These are phyloP conservation scores for Cutaneotrichosporon mucoides DNA, from an alignment of 1,284 basidiomycete genomes.

Conservation along the genomic window DNA sequence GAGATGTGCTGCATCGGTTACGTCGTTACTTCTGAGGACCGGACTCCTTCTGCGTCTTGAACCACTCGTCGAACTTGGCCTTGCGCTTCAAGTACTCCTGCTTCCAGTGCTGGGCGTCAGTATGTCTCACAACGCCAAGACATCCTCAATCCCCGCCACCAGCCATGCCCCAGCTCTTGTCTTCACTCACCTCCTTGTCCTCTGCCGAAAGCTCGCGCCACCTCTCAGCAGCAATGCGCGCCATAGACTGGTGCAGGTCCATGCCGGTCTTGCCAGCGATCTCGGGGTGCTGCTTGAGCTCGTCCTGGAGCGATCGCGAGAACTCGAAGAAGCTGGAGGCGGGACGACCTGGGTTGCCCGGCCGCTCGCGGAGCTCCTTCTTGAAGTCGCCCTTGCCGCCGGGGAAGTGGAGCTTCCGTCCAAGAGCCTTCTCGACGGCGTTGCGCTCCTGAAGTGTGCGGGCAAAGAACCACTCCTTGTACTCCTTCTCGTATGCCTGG, in stretches of 20 bases:
- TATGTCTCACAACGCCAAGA: not conserved
- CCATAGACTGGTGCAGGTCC: conserved; percentile 2
- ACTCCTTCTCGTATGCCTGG: conserved; percentile 21
- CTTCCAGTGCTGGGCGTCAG: conserved; percentile 2
- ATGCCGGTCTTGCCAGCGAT: not conserved
- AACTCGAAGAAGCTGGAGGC: conserved; percentile 32
- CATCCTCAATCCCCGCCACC: too few relatives aligned
- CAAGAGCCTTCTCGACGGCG: conserved; percentile 23
- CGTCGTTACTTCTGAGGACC: not conserved
- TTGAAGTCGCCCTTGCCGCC: conserved; percentile 21
- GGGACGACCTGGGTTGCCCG: conserved; percentile 33
- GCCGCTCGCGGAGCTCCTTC: conserved; percentile 11
- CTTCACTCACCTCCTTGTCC: conserved; percentile 34
- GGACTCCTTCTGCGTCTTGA: conserved; percentile 4
- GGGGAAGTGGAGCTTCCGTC: conserved; percentile 28
- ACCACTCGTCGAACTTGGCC: conserved; percentile 3
- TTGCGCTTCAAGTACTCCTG: not conserved
- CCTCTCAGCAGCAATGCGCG: conserved; percentile 25
- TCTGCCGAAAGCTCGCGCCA: conserved; percentile 31
- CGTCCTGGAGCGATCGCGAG: conserved; percentile 10
- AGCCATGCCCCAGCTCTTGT: too few relatives aligned
- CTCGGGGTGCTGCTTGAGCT: conserved; percentile 3
- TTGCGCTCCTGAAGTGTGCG: conserved; percentile 22
- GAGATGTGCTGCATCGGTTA: not conserved
- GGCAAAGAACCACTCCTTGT: conserved; percentile 26